These are phyloP conservation scores for Coemansia javaensis DNA, from an alignment of 192 early-diverging fungal species.

Conservation along the genomic window DNA sequence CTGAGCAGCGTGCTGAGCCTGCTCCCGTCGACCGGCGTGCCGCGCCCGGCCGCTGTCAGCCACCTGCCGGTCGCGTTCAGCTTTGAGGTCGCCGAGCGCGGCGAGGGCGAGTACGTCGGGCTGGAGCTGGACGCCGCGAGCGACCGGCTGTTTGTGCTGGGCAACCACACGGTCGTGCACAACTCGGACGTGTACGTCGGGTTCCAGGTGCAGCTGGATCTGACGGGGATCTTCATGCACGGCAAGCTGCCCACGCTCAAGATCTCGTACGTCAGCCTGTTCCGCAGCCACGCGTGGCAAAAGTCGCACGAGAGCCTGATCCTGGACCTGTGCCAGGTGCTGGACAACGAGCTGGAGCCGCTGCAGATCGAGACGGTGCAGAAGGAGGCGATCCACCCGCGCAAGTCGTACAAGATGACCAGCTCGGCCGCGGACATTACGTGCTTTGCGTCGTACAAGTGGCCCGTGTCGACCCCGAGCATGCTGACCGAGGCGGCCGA, in stretches of 20 bases:
- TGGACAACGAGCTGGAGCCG: slow-evolving; percentile 96
- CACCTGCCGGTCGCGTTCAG: slow-evolving; percentile 10
- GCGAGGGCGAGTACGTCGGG: slow-evolving; percentile 25
- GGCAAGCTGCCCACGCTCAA: slow-evolving; percentile 99
- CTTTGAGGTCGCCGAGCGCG: slow-evolving; percentile 4
- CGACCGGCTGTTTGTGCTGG: slow-evolving; percentile 50
- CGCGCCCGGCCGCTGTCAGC: background rate
- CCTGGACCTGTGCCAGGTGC: slow-evolving; percentile 84
- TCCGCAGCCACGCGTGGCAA: slow-evolving; percentile 98
- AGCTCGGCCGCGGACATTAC: slow-evolving; percentile 87
- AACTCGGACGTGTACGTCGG: slow-evolving; percentile 97
- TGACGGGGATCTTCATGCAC: slow-evolving; percentile 99
- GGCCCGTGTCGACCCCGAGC: slow-evolving; percentile 94
- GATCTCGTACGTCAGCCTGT: slow-evolving; percentile 98
- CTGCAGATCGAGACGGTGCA: slow-evolving; percentile 98
- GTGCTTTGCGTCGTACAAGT: slow-evolving; percentile 95
- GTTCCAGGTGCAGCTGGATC: slow-evolving; percentile 99
- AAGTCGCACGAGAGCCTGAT: slow-evolving; percentile 88
- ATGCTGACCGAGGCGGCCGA: slow-evolving; percentile 90
- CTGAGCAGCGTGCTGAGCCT: slow-evolving; percentile 13
- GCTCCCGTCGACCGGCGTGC: background rate
- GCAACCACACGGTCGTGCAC: slow-evolving; percentile 40
- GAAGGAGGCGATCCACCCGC: slow-evolving; percentile 98
- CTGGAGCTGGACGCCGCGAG: slow-evolving; percentile 12
- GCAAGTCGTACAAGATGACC: slow-evolving; percentile 99